A percentile compares a stretch with the other conserved stretches of the same genome.
Evolutionary conservation across 2,329 filamentous ascomycete genomes (phyloP).

Genomic region (Fusarium sp.): DNA sequence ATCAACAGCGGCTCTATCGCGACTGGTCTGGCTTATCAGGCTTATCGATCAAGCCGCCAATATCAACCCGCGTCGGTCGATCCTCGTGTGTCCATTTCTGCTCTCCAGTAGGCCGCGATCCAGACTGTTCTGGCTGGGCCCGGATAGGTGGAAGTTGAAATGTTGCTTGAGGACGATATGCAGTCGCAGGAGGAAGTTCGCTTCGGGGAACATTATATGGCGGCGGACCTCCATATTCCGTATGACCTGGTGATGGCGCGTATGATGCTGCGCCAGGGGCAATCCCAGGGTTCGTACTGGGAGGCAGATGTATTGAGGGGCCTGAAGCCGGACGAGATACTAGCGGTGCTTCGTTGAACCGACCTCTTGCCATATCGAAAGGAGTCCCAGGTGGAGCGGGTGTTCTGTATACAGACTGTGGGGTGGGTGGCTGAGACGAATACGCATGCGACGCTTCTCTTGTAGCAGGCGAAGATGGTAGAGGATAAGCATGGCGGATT

Average conservation of each 20-base stretch:
- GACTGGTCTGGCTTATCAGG: conserved; percentile 54
- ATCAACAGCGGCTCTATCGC: conserved; percentile 37
- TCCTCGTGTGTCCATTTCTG: conserved; percentile 59
- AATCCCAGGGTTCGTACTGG: conserved; percentile 47
- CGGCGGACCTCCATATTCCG: conserved; percentile 59
- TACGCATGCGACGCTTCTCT: conserved; percentile 58
- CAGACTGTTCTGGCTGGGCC: conserved; percentile 49
- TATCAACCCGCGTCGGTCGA: conserved; percentile 66
- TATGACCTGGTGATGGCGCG: conserved; percentile 56
- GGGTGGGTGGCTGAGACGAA: conserved; percentile 49
- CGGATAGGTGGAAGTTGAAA: conserved; percentile 64
- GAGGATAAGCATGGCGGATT: conserved; percentile 54
- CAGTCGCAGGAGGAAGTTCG: conserved; percentile 55
- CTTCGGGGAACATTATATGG: conserved; percentile 66
- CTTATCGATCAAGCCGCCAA: conserved; percentile 70
- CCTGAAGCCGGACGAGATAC: conserved; percentile 39
- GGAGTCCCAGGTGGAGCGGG: conserved; percentile 59
- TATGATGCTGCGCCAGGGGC: conserved; percentile 49
- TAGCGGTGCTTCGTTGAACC: conserved; percentile 51
- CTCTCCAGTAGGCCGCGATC: conserved; percentile 21
- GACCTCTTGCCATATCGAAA: conserved; percentile 59
- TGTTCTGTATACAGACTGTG: conserved; percentile 53
- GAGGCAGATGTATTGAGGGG: conserved; percentile 47
- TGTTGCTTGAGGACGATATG: conserved; percentile 48
- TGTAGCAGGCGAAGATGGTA: conserved; percentile 57